Evolutionary conservation across 495 filamentous ascomycete genomes (phyloP).

Genomic region (Penicillium samsonianum): DNA sequence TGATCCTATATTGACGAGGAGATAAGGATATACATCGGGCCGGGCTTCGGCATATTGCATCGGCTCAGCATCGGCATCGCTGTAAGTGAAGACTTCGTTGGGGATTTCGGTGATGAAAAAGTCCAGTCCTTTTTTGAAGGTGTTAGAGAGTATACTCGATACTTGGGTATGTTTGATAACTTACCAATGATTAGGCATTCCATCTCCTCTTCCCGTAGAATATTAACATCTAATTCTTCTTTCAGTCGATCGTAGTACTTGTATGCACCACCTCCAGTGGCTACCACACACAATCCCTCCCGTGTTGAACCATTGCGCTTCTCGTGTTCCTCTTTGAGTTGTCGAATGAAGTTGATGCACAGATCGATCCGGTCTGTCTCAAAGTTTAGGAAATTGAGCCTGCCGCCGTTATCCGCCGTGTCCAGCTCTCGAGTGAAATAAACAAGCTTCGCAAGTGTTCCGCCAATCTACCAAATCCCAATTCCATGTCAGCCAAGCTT

Average conservation of each 20-base stretch:
- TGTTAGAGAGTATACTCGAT: background rate
- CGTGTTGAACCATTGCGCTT: conserved; percentile 65
- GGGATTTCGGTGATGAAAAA: conserved; percentile 99
- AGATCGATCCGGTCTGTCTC: conserved; percentile 92
- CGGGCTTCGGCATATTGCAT: conserved; percentile 78
- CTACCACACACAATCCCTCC: conserved; percentile 80
- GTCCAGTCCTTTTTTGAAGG: conserved; percentile 68
- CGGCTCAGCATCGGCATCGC: conserved; percentile 77
- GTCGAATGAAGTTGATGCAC: conserved; percentile 84
- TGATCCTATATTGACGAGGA: conserved; percentile 98
- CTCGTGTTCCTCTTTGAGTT: conserved; percentile 76
- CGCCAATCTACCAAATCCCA: conserved; percentile 75
- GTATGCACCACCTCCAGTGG: conserved; percentile 91
- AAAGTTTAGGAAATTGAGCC: conserved; percentile 91
- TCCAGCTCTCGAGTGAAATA: conserved; percentile 90
- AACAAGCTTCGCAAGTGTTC: conserved; percentile 91
- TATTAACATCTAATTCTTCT: conserved; percentile 77
- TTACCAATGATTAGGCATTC: conserved; percentile 93
- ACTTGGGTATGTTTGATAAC: conserved; percentile 1
- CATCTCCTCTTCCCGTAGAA: conserved; percentile 96
- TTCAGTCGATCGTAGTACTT: conserved; percentile 93
- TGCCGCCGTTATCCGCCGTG: conserved; percentile 77
- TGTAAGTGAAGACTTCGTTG: conserved; percentile 94
- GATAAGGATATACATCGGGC: conserved; percentile 86
- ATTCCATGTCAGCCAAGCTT: conserved; percentile 25